Percentiles rank a stretch among this genome's conserved stretches.
These are phyloP conservation scores for Pestalotiopsis sp. DNA, from an alignment of 2,329 filamentous ascomycete genomes.

Conservation along the genomic window DNA sequence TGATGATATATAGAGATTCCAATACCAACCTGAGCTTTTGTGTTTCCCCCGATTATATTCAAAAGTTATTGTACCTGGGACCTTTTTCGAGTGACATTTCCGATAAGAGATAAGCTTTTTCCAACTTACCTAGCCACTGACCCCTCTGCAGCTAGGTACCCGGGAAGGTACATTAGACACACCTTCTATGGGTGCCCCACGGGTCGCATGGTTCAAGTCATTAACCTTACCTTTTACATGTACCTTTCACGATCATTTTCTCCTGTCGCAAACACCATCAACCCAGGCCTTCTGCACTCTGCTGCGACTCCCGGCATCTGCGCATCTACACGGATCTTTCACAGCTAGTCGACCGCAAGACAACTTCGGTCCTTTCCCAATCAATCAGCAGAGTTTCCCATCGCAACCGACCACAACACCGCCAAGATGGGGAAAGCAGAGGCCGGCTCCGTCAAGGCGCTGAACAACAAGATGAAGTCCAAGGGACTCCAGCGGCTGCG, in stretches of 20 bases:
- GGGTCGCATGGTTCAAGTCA: too few species aligned
- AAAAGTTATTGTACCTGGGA: background rate
- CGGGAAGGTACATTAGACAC: background rate
- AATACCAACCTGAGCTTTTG: background rate
- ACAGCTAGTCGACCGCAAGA: background rate
- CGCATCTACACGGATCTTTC: too few species aligned
- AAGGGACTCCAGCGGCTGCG: conserved; percentile 78
- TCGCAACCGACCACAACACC: background rate
- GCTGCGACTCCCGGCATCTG: too few species aligned
- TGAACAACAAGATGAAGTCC: conserved; percentile 88
- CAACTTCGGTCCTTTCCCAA: background rate
- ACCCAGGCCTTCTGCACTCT: too few species aligned
- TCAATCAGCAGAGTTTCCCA: background rate
- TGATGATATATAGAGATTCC: background rate
- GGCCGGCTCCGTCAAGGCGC: conserved; percentile 85
- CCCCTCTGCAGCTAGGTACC: background rate
- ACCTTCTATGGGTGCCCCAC: background rate
- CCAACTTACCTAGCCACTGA: background rate
- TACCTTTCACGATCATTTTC: too few species aligned
- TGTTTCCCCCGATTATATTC: background rate
- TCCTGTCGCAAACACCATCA: too few species aligned
- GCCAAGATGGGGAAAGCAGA: conserved; percentile 87
- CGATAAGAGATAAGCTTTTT: background rate
- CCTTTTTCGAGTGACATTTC: background rate
- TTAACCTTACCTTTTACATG: too few species aligned